These are phyloP conservation scores for Fusarium longipes DNA, from an alignment of 2,329 filamentous ascomycete genomes.

Conservation along the genomic window DNA sequence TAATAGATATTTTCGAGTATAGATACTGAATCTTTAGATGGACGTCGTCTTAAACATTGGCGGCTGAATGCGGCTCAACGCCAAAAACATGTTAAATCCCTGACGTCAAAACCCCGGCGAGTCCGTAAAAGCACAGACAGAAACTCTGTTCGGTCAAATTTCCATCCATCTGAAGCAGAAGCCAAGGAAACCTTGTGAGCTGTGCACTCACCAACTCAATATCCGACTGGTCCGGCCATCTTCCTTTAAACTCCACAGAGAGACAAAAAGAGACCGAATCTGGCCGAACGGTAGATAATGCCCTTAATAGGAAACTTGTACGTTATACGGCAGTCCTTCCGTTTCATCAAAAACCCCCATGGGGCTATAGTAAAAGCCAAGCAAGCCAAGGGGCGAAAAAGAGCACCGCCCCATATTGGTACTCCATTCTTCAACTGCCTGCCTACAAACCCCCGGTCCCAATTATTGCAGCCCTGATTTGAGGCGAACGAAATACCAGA, in stretches of 20 bases:
- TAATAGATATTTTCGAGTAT: rapidly evolving
- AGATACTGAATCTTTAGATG: too few relatives aligned
- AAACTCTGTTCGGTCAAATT: conserved; percentile 22
- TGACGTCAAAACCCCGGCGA: conserved; percentile 34
- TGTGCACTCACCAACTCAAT: background rate
- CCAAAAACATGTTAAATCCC: background rate
- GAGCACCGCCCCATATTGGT: background rate
- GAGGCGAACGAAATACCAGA: background rate
- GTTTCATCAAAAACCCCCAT: conserved; percentile 25
- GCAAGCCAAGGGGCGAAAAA: background rate
- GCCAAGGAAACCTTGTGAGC: conserved; percentile 13
- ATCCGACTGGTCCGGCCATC: conserved; percentile 31
- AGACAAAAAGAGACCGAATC: background rate
- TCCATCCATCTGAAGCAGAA: conserved; percentile 8
- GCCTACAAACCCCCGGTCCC: background rate
- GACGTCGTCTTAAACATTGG: conserved; percentile 24
- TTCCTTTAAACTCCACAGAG: background rate
- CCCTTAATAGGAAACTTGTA: background rate
- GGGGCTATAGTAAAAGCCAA: background rate
- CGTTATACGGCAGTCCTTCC: conserved; percentile 1
- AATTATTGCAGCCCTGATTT: conserved; percentile 27
- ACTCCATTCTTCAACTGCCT: background rate
- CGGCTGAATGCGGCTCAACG: conserved; percentile 31
- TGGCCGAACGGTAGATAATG: conserved; percentile 10
- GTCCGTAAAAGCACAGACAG: conserved; percentile 25